Evolutionary conservation across 2,329 filamentous ascomycete genomes (phyloP), one percentile per base, ranked within the genome.

Genomic region (Colletotrichum cuscutae): DNA sequence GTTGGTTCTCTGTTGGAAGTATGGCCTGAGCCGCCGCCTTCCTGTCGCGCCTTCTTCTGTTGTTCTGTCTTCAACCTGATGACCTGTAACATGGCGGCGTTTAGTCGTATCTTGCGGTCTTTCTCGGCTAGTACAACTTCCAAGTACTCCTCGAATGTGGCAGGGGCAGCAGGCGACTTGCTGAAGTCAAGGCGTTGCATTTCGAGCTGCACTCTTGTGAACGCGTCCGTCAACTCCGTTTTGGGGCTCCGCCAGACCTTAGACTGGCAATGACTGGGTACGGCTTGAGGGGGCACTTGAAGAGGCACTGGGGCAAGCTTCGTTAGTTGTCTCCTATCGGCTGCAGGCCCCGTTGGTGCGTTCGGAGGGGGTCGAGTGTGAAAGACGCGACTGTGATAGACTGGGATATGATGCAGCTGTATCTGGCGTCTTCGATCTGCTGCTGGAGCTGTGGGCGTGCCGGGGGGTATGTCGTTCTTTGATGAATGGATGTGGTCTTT

Each of bases 181-280:
- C 80, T 78, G 2, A 80, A 79, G n/a, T 80, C 77, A 63, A 83
- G 80, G 60, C 81, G 79, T 24, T 77, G 79, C 62, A 85, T 71
- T 57, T 81, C 81, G n/a, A 77, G 75, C 75, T 77, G 76, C 76
- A 82, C 77, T 73, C 78, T 84, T n/a, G 80, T 76, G 68, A 82
- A 84, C 5, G 73, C 77, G 42, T 35, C 75, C 77, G n/a, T 80
- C 79, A 61, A 82, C 81, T 54, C 78, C 24, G 79, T 80, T 52
- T 79, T 78, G 11, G 77, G 71, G 73, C 82, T 84, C n/a, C 79
- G 76, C 83, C 83, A 85, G 65, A 79, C 79, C 74, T 79, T 83
- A 60, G 83, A 84, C 46, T 83, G 81, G 15, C 42, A 49, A 19
- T 49, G 42, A 8, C 42, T 49, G 19, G 19, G 42, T 22, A 22